Conservation (phyloP, 257 asterid genomes). For the Ilex asprella region DNA sequence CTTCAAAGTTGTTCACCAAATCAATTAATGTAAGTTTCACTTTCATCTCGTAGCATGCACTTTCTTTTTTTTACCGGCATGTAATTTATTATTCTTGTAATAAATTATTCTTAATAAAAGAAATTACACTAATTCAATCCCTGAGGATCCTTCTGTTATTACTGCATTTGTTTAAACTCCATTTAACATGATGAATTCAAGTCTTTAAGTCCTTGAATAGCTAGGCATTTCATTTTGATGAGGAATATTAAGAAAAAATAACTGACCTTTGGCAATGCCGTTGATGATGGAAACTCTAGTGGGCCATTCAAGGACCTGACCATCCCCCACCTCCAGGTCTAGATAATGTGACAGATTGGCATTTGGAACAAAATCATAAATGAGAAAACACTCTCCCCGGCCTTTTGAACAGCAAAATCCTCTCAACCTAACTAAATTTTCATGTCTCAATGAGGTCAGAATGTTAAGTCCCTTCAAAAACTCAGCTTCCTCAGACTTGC, state of each 20-base stretch:
- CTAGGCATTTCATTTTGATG: not conserved
- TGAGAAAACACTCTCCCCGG: slow-evolving; percentile 78
- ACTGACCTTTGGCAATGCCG: slow-evolving; percentile 79
- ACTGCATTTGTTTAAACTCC: too few relatives aligned
- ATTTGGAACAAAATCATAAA: slow-evolving; percentile 66
- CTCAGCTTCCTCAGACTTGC: slow-evolving; percentile 82
- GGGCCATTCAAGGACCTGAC: slow-evolving; percentile 66
- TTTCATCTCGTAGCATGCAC: too few relatives aligned
- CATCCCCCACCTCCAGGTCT: slow-evolving; percentile 53
- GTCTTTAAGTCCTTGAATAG: not conserved
- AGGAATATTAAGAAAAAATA: not conserved
- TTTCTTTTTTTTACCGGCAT: too few relatives aligned
- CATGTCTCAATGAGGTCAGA: slow-evolving; percentile 69
- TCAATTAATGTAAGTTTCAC: too few relatives aligned
- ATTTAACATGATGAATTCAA: too few relatives aligned
- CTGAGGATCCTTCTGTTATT: too few relatives aligned
- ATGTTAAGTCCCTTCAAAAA: slow-evolving; percentile 65
- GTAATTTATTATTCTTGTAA: too few relatives aligned
- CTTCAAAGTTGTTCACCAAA: too few relatives aligned
- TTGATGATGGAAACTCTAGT: slow-evolving; percentile 61
- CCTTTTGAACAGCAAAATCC: slow-evolving; percentile 88
- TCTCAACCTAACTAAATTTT: slow-evolving; percentile 60
- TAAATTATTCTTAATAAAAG: too few relatives aligned
- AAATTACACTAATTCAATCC: too few relatives aligned
- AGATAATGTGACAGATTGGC: slow-evolving; percentile 61